Percentiles rank a stretch among this genome's conserved stretches.
These are phyloP conservation scores for Solanum peruvianum DNA, from an alignment of 257 asterid species.

Conservation along the genomic window DNA sequence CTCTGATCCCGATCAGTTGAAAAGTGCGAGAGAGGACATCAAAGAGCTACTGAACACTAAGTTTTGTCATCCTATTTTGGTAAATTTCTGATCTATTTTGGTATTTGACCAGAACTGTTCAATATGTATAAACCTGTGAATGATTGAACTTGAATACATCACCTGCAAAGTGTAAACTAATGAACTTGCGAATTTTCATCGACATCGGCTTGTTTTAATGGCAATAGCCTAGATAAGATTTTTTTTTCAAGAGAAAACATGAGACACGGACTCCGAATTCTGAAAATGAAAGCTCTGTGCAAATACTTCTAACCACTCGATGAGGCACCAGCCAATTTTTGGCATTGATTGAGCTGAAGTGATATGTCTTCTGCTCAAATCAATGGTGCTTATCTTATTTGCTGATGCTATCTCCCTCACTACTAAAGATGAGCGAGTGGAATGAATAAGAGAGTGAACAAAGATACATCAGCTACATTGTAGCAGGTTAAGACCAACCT, in stretches of 20 bases:
- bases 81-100: conserved; percentile 3
- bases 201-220: neutral
- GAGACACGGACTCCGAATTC: neutral
- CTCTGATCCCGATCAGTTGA: conserved; percentile 71
- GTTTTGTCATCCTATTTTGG: conserved; percentile 86
- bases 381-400: neutral
- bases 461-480: neutral
- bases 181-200: neutral
- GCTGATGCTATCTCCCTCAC: neutral
- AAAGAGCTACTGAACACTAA: conserved; percentile 53
- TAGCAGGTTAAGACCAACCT: neutral
- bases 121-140: neutral
- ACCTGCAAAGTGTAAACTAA: neutral
- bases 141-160: neutral
- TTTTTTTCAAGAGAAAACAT: neutral
- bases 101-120: neutral
- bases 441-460: neutral
- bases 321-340: neutral
- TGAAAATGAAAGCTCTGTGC: neutral
- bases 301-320: neutral
- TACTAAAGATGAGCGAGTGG: neutral
- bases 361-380: neutral
- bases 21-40: conserved; percentile 88
- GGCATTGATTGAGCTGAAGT: neutral
- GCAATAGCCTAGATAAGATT: neutral